Conservation (phyloP, 495 filamentous ascomycete genomes). For the Arthonia radiata region DNA sequence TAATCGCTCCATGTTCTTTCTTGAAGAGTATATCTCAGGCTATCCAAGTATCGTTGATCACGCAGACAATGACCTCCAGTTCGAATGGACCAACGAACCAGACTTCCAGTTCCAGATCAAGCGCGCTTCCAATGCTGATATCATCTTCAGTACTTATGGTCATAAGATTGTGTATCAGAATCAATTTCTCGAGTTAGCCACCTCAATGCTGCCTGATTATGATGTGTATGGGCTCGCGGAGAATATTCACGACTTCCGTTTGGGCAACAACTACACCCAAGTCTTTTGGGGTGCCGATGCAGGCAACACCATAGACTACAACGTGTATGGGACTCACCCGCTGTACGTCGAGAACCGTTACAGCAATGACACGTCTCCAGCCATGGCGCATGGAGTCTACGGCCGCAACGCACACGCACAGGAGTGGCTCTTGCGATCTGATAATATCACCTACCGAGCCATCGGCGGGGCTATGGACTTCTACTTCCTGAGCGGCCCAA, state of each 20-base stretch:
- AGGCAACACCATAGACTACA: constrained; percentile 7
- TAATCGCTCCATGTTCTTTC: constrained; percentile 5
- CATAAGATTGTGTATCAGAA: constrained; percentile 7
- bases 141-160: constrained; percentile 5
- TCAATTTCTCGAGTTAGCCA: constrained; percentile 6
- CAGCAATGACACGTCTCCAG: constrained; percentile 1
- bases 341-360: constrained; percentile 7
- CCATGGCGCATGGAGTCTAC: constrained; percentile 42
- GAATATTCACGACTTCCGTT: constrained; percentile 6
- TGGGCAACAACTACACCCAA: constrained; percentile 6
- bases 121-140: constrained; percentile 2
- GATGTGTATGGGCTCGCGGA: constrained; percentile 9
- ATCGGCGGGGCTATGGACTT: constrained; percentile 9
- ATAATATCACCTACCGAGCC: constrained; percentile 7
- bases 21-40: constrained; percentile 1
- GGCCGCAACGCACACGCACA: constrained; percentile 21
- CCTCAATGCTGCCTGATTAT: constrained; percentile 6
- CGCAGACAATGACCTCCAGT: constrained; percentile 4
- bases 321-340: constrained; percentile 6
- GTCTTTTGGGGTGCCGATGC: constrained; percentile 4
- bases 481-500: constrained; percentile 7
- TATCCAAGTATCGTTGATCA: constrained; percentile 3
- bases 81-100: constrained; percentile 6
- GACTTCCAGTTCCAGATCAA: constrained; percentile 7
- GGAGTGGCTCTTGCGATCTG: constrained; percentile 6